Base-by-base conservation (phyloP, 2,329 filamentous ascomycete species). In the Paracorniculantispora psalliotae region DNA sequence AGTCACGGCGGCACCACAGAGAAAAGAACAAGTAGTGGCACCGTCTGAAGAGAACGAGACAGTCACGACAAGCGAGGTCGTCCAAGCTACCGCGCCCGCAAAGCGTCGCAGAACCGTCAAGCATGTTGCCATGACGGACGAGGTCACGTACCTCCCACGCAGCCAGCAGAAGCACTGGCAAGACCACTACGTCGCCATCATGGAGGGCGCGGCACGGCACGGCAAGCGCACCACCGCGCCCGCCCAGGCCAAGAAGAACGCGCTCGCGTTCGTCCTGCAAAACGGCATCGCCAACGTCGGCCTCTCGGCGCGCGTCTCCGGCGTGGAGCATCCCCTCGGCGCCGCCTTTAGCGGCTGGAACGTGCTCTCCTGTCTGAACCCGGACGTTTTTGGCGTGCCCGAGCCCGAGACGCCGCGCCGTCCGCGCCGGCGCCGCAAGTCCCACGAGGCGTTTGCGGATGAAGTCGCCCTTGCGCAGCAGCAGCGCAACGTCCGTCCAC, bases 151-250 rank as follows among this genome's bases (percentile, higher is more conserved):
- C 19, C 28, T 82, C 10, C 65, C 74, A 10, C 65, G 71, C 59
- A 65, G 63, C 13, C 70, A 73, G 54, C 67, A 79, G 50, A 73
- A 70, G 57, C 57, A 62, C 5, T 82, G 79, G 80, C 67, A 70
- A 54, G 58, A 63, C 1, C 66, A 78, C 43, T 83, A 83, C 59
- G 61, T 76, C 8, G 62, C 69, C 12, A 87, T 86, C 63, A 92
- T 90, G 83, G 65, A 71, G 28, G 69, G 62, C 41, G 67, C 61
- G 57, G 72, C 71, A 55, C 61, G 59, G 57, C 66, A 46, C 3
- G 30, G 19, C 35, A n/a, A 26, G 15, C 62, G 64, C 33, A 59
- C 59, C 8, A 66, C 67, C 35, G 71, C 71, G 0, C 49, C 60
- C 12, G 64, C 69, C 3, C 73, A 77, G 62, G 74, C 78, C n/a